Base-by-base conservation (phyloP, 2,329 filamentous ascomycete genomes). In the Curvularia eragrostidis region DNA sequence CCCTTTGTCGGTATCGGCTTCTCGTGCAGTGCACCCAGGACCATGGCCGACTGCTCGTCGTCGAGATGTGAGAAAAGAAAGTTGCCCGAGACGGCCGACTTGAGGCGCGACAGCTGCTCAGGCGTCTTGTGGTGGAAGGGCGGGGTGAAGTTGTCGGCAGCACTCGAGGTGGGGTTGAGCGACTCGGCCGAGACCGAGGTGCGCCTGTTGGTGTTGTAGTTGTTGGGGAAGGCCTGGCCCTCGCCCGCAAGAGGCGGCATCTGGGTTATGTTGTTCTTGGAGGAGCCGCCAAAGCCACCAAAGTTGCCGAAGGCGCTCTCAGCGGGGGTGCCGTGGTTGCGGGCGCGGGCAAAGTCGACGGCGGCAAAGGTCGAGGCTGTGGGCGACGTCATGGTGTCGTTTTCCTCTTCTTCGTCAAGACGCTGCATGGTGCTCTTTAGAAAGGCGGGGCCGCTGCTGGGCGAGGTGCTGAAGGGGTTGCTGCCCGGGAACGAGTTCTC, bases 101-200 rank as follows among this genome's bases (percentile, higher is more conserved):
- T 90, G 60, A 99, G 84, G 54, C 95, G 89, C 18, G 83, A 80
- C 44, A 96, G 78, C 80, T 98, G 95, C 13, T 97, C 93, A 1
- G 83, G 73, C 0, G 90, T 87, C 82, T 99, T 99, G 63, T 88
- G 85, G 75, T 95, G 92, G 69, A 86, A 86, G 2, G 95, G 95
- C 8, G 95, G 92, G 28, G 88, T 85, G 93, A 94, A 99, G 78
- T 91, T 95, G 76, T 95, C 92, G 70, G 91, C 89, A 56, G 87
- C 87, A 59, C 93, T 89, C 30, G 90, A 88, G 48, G 89, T 91
- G 18, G 95, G 95, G 77, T 97, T 96, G 72, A 98, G 84, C 1
- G 94, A 97, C 79, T 99, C 95, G 49, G 95, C 95, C 39, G 95
- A 98, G 52, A 99, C 95, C 3, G 95, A 98, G 38, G 93, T 97